phyloP scores from a whole-genome alignment of 805 yeast species.

The Dipodascus albidus region DNA sequence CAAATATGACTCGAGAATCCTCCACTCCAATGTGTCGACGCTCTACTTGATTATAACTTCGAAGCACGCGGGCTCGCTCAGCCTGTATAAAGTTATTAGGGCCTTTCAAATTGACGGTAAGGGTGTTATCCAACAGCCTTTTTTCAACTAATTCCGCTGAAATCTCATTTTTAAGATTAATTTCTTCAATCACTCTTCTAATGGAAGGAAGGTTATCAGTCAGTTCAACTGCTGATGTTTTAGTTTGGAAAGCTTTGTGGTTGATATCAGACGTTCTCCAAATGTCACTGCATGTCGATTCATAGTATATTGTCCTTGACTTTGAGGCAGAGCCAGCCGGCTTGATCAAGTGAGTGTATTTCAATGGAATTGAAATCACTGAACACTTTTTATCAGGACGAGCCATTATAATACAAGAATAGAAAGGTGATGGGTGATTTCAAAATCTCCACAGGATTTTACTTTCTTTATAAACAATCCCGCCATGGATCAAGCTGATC shows the following conservation, averaged over 20 bases:
- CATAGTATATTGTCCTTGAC: not conserved
- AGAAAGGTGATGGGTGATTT: too few relatives aligned
- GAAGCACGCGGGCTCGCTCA: conserved; percentile 26
- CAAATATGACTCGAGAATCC: not conserved
- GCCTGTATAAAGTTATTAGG: conserved; percentile 17
- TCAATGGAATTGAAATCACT: conserved; percentile 5
- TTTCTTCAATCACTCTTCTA: not conserved
- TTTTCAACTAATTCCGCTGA: conserved; percentile 24
- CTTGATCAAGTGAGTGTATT: conserved; percentile 6
- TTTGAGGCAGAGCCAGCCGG: not conserved
- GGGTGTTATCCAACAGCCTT: conserved; percentile 24
- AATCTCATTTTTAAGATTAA: conserved; percentile 3
- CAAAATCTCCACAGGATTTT: not conserved
- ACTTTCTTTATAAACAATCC: not conserved
- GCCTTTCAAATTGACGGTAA: conserved; percentile 31
- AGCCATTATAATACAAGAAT: not conserved
- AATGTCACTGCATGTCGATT: not conserved
- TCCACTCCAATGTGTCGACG: conserved; percentile 21
- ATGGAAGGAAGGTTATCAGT: not conserved
- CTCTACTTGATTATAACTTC: conserved; percentile 26
- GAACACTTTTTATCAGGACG: not conserved
- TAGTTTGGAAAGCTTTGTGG: not conserved
- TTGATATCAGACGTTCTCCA: not conserved
- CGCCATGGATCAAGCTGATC: not conserved
- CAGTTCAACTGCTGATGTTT: not conserved